These are phyloP conservation scores for Trichoderma harzianum DNA, from an alignment of 2,329 filamentous ascomycete species.

Conservation along the genomic window DNA sequence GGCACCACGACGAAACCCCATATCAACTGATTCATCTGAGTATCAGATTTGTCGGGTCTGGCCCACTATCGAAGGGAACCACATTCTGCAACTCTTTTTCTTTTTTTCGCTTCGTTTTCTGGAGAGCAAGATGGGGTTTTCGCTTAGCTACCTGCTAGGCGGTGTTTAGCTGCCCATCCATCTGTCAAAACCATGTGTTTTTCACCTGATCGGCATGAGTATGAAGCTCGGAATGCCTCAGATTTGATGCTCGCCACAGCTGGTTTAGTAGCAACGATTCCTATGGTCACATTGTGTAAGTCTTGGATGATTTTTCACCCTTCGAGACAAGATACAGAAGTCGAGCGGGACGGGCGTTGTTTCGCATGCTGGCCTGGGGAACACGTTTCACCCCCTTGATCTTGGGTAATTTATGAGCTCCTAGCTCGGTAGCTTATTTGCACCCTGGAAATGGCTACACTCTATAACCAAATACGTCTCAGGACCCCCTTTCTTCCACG, in stretches of 20 bases:
- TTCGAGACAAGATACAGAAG: not conserved
- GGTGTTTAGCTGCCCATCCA: not conserved
- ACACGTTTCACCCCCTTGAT: not conserved
- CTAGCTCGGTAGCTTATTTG: constrained; percentile 10
- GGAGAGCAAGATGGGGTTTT: not conserved
- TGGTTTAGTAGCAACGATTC: not conserved
- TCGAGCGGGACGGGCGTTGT: not conserved
- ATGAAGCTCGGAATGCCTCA: not conserved
- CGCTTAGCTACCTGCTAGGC: not conserved
- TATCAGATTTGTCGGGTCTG: not conserved
- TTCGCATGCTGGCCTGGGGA: not conserved
- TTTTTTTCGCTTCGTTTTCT: not conserved
- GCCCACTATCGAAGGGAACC: not conserved
- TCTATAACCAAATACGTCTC: not conserved
- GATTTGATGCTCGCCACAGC: not conserved
- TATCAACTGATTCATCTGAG: constrained; percentile 2
- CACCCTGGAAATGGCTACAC: not conserved
- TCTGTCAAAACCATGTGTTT: not conserved
- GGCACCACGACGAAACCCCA: not conserved
- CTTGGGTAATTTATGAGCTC: not conserved
- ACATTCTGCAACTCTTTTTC: not conserved
- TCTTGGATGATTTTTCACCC: not conserved
- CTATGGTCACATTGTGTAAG: not conserved
- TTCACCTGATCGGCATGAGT: not conserved
- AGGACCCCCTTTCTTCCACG: not conserved